Conservation (phyloP, 805 yeast species). For the Deakozyma indianensis region DNA sequence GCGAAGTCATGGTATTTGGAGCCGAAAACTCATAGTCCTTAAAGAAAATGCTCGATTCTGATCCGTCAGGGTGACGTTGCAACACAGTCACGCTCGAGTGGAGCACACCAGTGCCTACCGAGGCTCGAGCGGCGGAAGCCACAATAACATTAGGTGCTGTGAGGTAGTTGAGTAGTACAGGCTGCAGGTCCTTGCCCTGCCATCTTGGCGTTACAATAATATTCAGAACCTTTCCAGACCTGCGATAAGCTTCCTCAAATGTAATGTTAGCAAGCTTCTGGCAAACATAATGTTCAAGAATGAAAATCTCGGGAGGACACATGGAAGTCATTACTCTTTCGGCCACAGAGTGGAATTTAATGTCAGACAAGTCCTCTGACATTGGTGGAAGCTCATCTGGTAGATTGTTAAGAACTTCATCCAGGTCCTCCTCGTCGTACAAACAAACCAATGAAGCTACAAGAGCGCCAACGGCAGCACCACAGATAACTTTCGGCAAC, state of each 20-base stretch:
- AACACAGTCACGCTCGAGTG: conserved; percentile 10
- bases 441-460: conserved; percentile 80
- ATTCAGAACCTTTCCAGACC: conserved; percentile 66
- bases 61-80: conserved; percentile 17
- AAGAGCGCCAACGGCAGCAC: conserved; percentile 88
- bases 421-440: conserved; percentile 49
- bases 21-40: conserved; percentile 32
- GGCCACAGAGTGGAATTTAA: conserved; percentile 33
- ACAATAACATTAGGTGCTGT: conserved; percentile 81
- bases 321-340: conserved; percentile 68
- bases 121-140: conserved; percentile 69
- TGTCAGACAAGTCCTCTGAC: conserved; percentile 9
- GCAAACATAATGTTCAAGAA: conserved; percentile 66
- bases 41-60: conserved; percentile 44
- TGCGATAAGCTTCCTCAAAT: conserved; percentile 81
- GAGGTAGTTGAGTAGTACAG: conserved; percentile 64
- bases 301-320: conserved; percentile 71
- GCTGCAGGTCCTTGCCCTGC: conserved; percentile 28
- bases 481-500: conserved; percentile 76
- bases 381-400: conserved; percentile 14
- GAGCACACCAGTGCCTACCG: conserved; percentile 45
- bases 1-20: conserved; percentile 27
- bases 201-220: conserved; percentile 75
- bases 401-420: conserved; percentile 22
- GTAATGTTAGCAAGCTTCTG: conserved; percentile 69